Percentiles rank a stretch among this genome's conserved stretches.
phyloP scores from a whole-genome alignment of 257 asterid species.

The Salvia hispanica region DNA sequence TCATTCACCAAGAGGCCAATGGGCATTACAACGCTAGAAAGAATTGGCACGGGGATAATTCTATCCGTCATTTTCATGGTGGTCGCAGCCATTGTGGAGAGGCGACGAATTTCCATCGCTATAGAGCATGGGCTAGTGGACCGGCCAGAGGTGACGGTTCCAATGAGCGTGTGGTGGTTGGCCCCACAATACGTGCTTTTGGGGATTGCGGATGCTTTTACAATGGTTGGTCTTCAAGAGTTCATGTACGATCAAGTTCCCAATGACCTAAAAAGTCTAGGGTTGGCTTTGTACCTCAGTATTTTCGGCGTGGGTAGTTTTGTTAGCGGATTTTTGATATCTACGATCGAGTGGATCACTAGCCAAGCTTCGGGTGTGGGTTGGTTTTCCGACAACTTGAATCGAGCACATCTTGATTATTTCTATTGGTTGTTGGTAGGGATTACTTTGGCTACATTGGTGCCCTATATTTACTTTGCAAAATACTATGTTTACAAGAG shows the following conservation, averaged over 20 bases:
- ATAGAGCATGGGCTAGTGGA: constrained; percentile 34
- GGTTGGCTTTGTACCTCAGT: constrained; percentile 26
- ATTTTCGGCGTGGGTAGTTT: constrained; percentile 51
- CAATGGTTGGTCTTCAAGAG: constrained; percentile 54
- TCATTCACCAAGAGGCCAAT: constrained; percentile 37
- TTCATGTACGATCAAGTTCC: constrained; percentile 61
- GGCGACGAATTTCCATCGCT: constrained; percentile 41
- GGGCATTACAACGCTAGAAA: constrained; percentile 52
- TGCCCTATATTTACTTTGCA: constrained; percentile 30
- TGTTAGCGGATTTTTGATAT: constrained; percentile 50
- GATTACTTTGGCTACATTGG: constrained; percentile 20
- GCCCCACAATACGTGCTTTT: constrained; percentile 48
- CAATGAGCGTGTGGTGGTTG: too few relatives aligned
- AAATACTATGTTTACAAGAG: too few relatives aligned
- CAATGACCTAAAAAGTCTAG: constrained; percentile 42
- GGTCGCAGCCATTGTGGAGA: constrained; percentile 49
- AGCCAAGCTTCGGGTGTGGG: not conserved
- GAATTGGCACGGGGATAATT: constrained; percentile 42
- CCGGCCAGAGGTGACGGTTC: too few relatives aligned
- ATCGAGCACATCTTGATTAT: constrained; percentile 43
- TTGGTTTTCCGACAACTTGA: constrained; percentile 43
- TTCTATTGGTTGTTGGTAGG: constrained; percentile 41
- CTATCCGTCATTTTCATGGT: not conserved
- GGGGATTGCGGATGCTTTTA: constrained; percentile 47
- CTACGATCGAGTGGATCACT: constrained; percentile 34